Percentiles rank a stretch among this genome's conserved stretches.
These are phyloP conservation scores for Fraxinus excelsior DNA, from an alignment of 257 asterid species.

Conservation along the genomic window DNA sequence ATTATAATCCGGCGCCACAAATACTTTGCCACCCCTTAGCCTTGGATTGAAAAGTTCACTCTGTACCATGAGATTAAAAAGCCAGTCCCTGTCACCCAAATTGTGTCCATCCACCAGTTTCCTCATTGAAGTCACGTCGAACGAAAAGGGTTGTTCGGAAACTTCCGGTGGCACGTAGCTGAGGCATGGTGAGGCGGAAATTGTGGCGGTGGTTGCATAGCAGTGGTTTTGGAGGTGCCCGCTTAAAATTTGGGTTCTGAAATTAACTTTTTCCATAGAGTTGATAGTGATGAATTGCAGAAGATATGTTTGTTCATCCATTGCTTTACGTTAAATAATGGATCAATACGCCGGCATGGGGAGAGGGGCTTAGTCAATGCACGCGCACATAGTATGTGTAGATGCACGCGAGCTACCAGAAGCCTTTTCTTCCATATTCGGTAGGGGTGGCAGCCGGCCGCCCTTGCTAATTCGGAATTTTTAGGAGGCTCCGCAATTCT, in stretches of 20 bases:
- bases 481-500: no score
- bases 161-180: slow-evolving; percentile 82
- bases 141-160: slow-evolving; percentile 41
- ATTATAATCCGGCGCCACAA: slow-evolving; percentile 80
- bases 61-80: slow-evolving; percentile 68
- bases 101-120: slow-evolving; percentile 82
- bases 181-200: slow-evolving; percentile 60
- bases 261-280: slow-evolving; percentile 61
- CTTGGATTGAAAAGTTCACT: slow-evolving; percentile 74
- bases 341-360: background rate
- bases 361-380: background rate
- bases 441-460: no score
- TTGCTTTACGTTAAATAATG: background rate
- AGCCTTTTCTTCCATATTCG: background rate
- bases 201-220: slow-evolving; percentile 11
- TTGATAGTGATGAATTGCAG: background rate
- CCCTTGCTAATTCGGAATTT: no score
- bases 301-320: background rate
- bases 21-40: slow-evolving; percentile 71
- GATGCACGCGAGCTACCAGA: background rate
- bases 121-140: slow-evolving; percentile 70
- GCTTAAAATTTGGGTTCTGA: slow-evolving; percentile 64
- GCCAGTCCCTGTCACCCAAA: slow-evolving; percentile 80
- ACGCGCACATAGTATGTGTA: no score
- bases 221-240: slow-evolving; percentile 59